Base-by-base conservation (phyloP, 768 basidiomycete species). In the Suillus fuscotomentosus region DNA sequence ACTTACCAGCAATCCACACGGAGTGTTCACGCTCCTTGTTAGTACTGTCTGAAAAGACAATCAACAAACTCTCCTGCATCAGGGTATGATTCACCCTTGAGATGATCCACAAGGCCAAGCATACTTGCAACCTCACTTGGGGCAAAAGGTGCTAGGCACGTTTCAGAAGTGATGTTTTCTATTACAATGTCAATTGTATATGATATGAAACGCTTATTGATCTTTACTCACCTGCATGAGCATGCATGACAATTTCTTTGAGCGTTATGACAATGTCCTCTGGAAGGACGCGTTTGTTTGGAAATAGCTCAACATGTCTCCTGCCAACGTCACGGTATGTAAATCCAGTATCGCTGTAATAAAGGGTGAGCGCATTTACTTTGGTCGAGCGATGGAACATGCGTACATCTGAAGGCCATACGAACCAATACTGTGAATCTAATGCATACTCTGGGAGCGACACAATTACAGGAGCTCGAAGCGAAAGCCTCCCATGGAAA, bases 91-190 rank as follows among this genome's bases (percentile, higher is more conserved):
- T 59, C 59, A 81, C 82, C 70, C 68, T 76, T 74, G 9, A 83
- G 56, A 17, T 20, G 36, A 17, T 61, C 75, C 2, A 73, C 67
- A 14, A 82, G 66, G 1, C 63, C 51, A 41, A 81, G 69, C 66
- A 82, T 76, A 48, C 73, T 73, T 47, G 78, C 64, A 5, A 84
- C 71, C n/a, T 80, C 76, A 9, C 74, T 73, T 1, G 72, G 41
- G 31, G 65, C 69, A 63, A 77, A 81, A 9, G 80, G 78, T 2
- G 76, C 71, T 0, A 80, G 81, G 3, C 79, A 81, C 31, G 72
- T 77, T 1, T 67, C 57, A 0, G 81, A 82, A 3, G 78, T 76
- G 48, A 81, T 73, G 3, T 69, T 60, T 69, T 83, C 82, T 84
- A 31, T 17, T 15, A 8, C 3, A 3, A 34, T 9, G 17, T 27